Conservation (phyloP, 352 stramenopile genomes). For the Globisporangium cylindrosporum region DNA sequence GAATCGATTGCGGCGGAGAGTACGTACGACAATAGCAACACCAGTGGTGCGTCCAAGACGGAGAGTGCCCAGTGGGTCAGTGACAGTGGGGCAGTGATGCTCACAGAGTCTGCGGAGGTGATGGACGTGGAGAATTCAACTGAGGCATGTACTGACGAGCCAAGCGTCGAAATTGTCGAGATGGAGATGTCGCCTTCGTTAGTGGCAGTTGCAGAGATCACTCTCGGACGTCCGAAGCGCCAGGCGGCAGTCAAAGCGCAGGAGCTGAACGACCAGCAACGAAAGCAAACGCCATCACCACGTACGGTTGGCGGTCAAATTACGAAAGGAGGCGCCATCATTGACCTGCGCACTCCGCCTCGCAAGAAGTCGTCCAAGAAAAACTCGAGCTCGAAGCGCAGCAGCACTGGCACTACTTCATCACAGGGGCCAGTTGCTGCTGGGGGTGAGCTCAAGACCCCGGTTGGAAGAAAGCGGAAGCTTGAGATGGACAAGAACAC, state of each 20-base stretch:
- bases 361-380: conserved; percentile 1
- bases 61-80: background rate
- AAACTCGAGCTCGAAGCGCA: conserved; percentile 1
- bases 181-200: background rate
- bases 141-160: background rate
- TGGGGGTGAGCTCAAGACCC: conserved; percentile 13
- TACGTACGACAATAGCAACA: background rate
- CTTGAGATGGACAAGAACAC: conserved; percentile 64
- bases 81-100: background rate
- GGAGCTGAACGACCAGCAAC: conserved; percentile 16
- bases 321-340: conserved; percentile 4
- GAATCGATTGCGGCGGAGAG: background rate
- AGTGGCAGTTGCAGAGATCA: conserved; percentile 14
- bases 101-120: background rate
- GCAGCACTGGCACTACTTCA: background rate
- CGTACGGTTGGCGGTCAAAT: background rate
- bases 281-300: conserved; percentile 5
- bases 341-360: conserved; percentile 16
- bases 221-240: conserved; percentile 50
- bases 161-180: background rate
- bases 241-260: conserved; percentile 49
- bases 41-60: background rate
- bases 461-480: conserved; percentile 49
- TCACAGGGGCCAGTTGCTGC: background rate
- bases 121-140: background rate